Evolutionary conservation across 2,329 filamentous ascomycete species (phyloP), one percentile per base, ranked within the genome.

Genomic region (Exophiala spinifera): DNA sequence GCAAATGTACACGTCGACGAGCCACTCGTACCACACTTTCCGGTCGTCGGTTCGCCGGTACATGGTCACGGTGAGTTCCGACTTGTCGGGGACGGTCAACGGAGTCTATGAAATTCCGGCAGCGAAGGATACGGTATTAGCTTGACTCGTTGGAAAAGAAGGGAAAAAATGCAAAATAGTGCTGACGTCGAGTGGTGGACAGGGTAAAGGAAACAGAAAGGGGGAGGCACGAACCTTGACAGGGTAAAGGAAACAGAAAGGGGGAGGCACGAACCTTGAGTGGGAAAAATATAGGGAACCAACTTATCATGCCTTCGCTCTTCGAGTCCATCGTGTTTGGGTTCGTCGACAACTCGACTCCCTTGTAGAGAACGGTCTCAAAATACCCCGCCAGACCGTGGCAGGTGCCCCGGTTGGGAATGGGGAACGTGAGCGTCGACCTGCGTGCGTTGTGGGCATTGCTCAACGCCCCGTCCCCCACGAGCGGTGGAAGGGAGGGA

Each of bases 21-120:
- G 79, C 94, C 94, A 99, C 70, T 99, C 94, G 70, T 99, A 99
- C 95, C 94, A 99, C 6, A 99, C 94, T 70, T 89, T 95, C 34
- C 87, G 84, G 68, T 96, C 90, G 67, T 99, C 92, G 0, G 94
- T 97, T 72, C 95, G 89, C 47, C 94, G 83, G 88, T 91, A 96
- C 85, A 99, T 96, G 68, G 85, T 94, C 34, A 96, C 84, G 63
- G 95, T 88, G 3, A 97, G 77, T 70, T 96, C 89, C 0, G 87
- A 85, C 61, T 89, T 84, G 53, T 89, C 87, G 0, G 94, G 92
- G 62, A 95, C 84, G 67, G 90, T 88, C 13, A 99, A 78, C 0
- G 94, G 92, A 15, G 14, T 39, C 17, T 43, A n/a, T n/a, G n/a
- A n/a, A n/a, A n/a, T n/a, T n/a, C n/a, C n/a, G n/a, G n/a, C n/a